Evolutionary conservation across 208 protist species (phyloP), one percentile per base, ranked within the genome.

Genomic region (Hexamita inflata): DNA sequence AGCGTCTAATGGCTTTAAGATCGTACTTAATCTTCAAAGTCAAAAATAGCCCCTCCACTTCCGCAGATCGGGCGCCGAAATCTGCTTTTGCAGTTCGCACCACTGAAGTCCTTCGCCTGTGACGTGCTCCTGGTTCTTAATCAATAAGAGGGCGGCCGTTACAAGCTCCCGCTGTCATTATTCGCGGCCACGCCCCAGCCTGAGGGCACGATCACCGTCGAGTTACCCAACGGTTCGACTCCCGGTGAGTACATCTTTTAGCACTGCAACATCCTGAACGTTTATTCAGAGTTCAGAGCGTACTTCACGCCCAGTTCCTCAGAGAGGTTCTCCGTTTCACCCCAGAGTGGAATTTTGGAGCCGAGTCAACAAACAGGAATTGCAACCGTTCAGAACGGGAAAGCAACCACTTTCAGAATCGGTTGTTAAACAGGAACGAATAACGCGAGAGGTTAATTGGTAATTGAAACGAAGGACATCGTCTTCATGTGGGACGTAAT

Each of bases 401-500:
- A 70, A 49, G 9, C n/a, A 34, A 70, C 32, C 26, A 15, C 11
- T 11, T 42, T 70, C 35, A 9, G 9, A n/a, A 70, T 70, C 7
- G 15, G 30, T 70, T 70, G 64, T 49, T 30, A n/a, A n/a, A 9
- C 35, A 9, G 64, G 64, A n/a, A 70, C 4, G 11, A 45, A 4
- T 4, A n/a, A 45, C 4, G 64, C 64, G 2, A 40, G 64, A n/a
- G 64, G 64, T 28, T 38, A 70, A n/a, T 34, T 70, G 9, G 15
- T 70, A 24, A 38, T 70, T 49, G 64, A 70, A 45, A 70, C 64
- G 11, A 70, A 70, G n/a, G 64, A 70, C 42, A 38, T 70, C 15
- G 9, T 70, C 7, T 70, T 70, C 64, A 70, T 70, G 2, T 70
- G 64, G 64, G 64, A 70, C 38, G 64, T 70, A 30, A 49, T 70